Evolutionary conservation across 306 rosid species (phyloP), one percentile per base, ranked within the genome.

Genomic region (Mimosa bimucronata): DNA sequence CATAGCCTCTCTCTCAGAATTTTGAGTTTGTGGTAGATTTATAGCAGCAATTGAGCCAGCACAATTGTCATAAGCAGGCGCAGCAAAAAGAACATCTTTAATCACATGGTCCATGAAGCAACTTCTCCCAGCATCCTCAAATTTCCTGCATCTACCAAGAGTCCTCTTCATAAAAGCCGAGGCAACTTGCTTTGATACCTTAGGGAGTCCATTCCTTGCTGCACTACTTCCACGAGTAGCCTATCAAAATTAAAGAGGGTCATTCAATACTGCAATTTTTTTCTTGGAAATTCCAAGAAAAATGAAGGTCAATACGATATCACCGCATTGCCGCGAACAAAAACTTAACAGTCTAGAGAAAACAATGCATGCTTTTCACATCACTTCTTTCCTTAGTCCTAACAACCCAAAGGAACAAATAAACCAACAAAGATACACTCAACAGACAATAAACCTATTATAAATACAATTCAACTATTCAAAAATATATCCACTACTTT

Each of bases 141-240:
- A 89, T 75, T 79, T 87, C 58, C 74, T 85, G 83, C 94, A 94
- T 79, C 92, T 89, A 82, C 89, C 86, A 50, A 92, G 92, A 68
- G 93, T 85, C 74, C 91, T 89, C 90, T 89, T 94, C 93, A 85
- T 92, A 81, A 91, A 94, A 84, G 88, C 88, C 71, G 64, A 66
- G 46, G 97, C 97, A 76, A 83, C 88, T 78, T 83, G 93, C 84
- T 88, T 91, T 71, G 97, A 84, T 79, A 88, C 91, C 92, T 88
- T 91, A 29, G 92, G 79, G 70, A 92, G 80, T 78, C 97, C 94
- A 72, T 73, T 69, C 79, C 90, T 94, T 53, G 91, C 88, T 71
- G 97, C 94, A 9, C 55, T 81, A 79, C 88, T 92, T 80, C 92
- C 97, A 26, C 97, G 94, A 64, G 97, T 91, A 61, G 97, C 97